These are phyloP conservation scores for Wickerhamomyces sp. DNA, from an alignment of 1,139 yeast species.

Conservation along the genomic window DNA sequence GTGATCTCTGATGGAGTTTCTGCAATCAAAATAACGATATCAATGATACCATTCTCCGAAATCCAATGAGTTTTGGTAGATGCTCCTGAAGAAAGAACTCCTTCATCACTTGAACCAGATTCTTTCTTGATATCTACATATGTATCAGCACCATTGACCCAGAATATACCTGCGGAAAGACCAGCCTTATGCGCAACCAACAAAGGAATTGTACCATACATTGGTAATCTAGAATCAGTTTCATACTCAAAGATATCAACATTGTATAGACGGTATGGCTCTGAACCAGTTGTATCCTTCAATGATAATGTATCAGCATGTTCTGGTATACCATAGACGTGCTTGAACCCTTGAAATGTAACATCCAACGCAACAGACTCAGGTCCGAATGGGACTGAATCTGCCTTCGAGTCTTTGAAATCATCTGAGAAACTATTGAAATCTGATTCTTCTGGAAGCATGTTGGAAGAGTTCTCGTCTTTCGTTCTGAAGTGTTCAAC, in stretches of 20 bases:
- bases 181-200: constrained; percentile 63
- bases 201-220: constrained; percentile 94
- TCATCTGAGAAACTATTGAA: constrained; percentile 56
- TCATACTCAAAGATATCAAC: constrained; percentile 96
- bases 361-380: constrained; percentile 84
- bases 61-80: constrained; percentile 75
- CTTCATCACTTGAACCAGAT: constrained; percentile 2
- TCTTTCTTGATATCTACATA: constrained; percentile 64
- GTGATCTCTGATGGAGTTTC: constrained; percentile 57
- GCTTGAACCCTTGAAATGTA: constrained; percentile 50
- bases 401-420: constrained; percentile 56
- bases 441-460: constrained; percentile 50
- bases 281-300: constrained; percentile 58
- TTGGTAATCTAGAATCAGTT: constrained; percentile 72
- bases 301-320: constrained; percentile 80
- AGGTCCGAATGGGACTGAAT: constrained; percentile 75
- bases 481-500: constrained; percentile 68
- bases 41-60: constrained; percentile 83
- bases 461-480: constrained; percentile 34
- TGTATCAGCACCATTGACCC: constrained; percentile 94
- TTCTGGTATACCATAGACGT: constrained; percentile 91
- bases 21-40: constrained; percentile 66
- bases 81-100: constrained; percentile 4
- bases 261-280: constrained; percentile 83
- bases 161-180: constrained; percentile 70